Percentiles rank a stretch among this genome's conserved stretches.
phyloP scores from a whole-genome alignment of 129 eudicot species.

The Centaurea solstitialis region DNA sequence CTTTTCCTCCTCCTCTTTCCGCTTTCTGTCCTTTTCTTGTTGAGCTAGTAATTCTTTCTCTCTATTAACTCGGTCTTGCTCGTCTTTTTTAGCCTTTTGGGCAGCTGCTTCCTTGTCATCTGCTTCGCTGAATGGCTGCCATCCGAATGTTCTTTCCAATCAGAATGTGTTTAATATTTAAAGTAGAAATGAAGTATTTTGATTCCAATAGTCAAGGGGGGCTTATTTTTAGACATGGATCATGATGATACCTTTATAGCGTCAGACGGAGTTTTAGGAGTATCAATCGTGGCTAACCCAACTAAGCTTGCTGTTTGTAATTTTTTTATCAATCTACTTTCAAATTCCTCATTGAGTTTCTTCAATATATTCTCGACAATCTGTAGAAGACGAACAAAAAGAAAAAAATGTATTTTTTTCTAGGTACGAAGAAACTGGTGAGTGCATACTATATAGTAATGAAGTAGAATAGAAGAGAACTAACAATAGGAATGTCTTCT shows the following conservation, averaged over 20 bases:
- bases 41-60: constrained; percentile 13
- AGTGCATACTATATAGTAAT: neutral
- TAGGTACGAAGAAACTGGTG: constrained; percentile 3
- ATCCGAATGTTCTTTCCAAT: constrained; percentile 9
- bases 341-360: constrained; percentile 69
- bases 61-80: constrained; percentile 9
- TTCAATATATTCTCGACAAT: constrained; percentile 66
- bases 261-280: constrained; percentile 14
- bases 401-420: too few relatives aligned
- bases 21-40: constrained; percentile 18
- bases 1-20: constrained; percentile 1
- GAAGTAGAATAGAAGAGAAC: constrained; percentile 30
- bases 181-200: neutral
- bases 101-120: constrained; percentile 23
- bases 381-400: constrained; percentile 35
- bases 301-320: constrained; percentile 29
- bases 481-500: constrained; percentile 81
- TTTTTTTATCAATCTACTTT: constrained; percentile 46
- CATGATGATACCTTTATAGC: constrained; percentile 32
- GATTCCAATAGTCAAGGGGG: neutral
- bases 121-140: neutral
- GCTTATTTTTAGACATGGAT: neutral
- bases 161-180: constrained; percentile 11
- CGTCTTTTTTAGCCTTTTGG: constrained; percentile 20
- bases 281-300: constrained; percentile 9